Evolutionary conservation across 1,284 basidiomycete genomes (phyloP).

Genomic region (Cerrena zonata): DNA sequence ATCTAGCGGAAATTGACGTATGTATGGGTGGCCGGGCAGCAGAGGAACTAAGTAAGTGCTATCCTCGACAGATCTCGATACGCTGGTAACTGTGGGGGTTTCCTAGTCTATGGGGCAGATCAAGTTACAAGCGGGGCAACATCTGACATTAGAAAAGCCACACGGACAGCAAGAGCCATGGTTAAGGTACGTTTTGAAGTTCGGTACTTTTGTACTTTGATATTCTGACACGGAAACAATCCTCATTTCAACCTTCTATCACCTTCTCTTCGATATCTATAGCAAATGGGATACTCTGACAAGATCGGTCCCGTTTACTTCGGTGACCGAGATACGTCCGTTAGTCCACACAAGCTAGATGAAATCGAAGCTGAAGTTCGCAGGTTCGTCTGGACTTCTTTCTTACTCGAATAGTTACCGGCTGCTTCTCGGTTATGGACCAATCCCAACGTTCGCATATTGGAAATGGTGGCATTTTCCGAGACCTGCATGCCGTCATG

Average conservation of each 20-base stretch:
- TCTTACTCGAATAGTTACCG: neutral
- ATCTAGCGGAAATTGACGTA: conserved; percentile 79
- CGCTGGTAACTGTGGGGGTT: conserved; percentile 5
- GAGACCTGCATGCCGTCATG: neutral
- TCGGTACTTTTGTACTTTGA: conserved; percentile 1
- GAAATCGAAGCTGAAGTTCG: conserved; percentile 81
- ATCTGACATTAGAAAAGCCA: conserved; percentile 79
- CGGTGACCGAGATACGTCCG: conserved; percentile 60
- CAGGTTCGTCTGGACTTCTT: conserved; percentile 45
- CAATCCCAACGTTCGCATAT: too few species aligned
- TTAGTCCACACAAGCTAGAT: conserved; percentile 71
- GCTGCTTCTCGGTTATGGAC: neutral
- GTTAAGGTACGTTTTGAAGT: conserved; percentile 60
- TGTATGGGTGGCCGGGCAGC: conserved; percentile 90
- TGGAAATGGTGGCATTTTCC: neutral
- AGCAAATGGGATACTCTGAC: conserved; percentile 77
- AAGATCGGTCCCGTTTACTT: conserved; percentile 81
- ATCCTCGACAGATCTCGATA: conserved; percentile 3
- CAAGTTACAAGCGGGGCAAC: conserved; percentile 88
- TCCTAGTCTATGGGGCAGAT: conserved; percentile 77
- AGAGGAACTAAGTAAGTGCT: conserved; percentile 73
- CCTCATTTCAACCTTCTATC: neutral
- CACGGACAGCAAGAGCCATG: conserved; percentile 78
- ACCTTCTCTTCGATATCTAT: neutral
- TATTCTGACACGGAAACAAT: neutral